Base-by-base conservation (phyloP, 2,329 filamentous ascomycete species). In the Colletotrichum plurivorum region DNA sequence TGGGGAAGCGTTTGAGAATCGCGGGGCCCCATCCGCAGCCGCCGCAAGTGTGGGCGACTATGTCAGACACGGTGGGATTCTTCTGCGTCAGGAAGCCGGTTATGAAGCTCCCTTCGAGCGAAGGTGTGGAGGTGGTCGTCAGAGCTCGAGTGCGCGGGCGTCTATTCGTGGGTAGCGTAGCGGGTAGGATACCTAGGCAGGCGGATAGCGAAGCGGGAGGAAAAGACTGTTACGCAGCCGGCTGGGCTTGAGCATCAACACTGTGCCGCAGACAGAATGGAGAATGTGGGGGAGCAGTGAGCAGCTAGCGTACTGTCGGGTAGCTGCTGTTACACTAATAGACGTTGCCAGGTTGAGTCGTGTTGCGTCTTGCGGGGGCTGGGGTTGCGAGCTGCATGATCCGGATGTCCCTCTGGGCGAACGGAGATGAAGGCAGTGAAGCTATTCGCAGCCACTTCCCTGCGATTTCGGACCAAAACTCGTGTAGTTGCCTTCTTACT, bases 71-170 rank as follows among this genome's bases (percentile, higher is more conserved):
- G 45, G 55, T 48, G n/a, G 31, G 22, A 41, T 31, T 69, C 39
- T 20, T 66, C 41, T 60, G 55, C 43, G 62, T 65, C 55, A 66
- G 61, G 41, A 55, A 49, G 31, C 27, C 51, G 49, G n/a, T 27
- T 18, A 22, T 18, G 63, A 69, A 69, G 63, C 51, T 69, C 67
- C 67, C 45, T 69, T 69, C 67, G 67, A 67, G 67, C 67, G 67
- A 69, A 69, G 56, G 39, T 67, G 67, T 67, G 67, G 67, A 67
- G 62, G 41, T 56, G 36, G 15, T 18, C 43, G 36, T 69, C 49
- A 15, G 27, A n/a, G 51, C 41, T 58, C 59, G 66, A 53, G 54
- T 39, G 54, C 25, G 61, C 18, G 31, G 49, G 20, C 49, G 56
- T 41, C 9, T n/a, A 41, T 49, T n/a, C 49, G 16, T 25, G 46